Percentiles rank a stretch among this genome's conserved stretches.
Evolutionary conservation across 2,329 filamentous ascomycete genomes (phyloP).

Genomic region (Fusarium graminum): DNA sequence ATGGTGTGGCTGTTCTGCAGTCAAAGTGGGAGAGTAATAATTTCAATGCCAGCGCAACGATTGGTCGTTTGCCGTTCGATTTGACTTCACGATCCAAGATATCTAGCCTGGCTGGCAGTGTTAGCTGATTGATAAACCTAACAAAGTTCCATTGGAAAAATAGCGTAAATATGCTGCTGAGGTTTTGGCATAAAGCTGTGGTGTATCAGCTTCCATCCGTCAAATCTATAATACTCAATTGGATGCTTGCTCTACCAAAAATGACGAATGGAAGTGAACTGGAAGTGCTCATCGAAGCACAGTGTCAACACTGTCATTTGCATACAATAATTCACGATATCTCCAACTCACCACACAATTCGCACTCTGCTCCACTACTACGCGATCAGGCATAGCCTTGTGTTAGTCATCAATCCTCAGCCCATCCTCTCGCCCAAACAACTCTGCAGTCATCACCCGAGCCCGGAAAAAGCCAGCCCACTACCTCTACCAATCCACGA

Average conservation of each 20-base stretch:
- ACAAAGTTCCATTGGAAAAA: background rate
- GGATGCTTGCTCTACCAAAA: conserved; percentile 11
- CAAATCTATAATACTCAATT: conserved; percentile 3
- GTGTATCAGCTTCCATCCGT: background rate
- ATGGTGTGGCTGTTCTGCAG: conserved; percentile 38
- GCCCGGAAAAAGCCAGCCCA: conserved; percentile 46
- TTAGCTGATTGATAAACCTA: background rate
- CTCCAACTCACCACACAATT: conserved; percentile 37
- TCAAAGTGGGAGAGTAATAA: conserved; percentile 31
- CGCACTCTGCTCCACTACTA: conserved; percentile 46
- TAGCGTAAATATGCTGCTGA: background rate
- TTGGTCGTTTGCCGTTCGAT: conserved; percentile 22
- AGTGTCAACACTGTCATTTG: conserved; percentile 43
- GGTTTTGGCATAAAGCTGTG: background rate
- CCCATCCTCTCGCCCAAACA: conserved; percentile 50
- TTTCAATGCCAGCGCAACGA: conserved; percentile 31
- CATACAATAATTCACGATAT: background rate
- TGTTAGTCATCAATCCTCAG: conserved; percentile 54
- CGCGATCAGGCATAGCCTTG: conserved; percentile 44
- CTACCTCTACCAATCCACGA: conserved; percentile 44
- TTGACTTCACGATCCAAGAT: conserved; percentile 10
- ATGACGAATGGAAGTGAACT: conserved; percentile 45
- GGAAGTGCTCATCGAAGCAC: conserved; percentile 43
- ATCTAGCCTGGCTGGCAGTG: conserved; percentile 23
- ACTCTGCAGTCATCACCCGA: conserved; percentile 52